Evolutionary conservation across 495 filamentous ascomycete species (phyloP).

Genomic region (Podospora tetraspora): DNA sequence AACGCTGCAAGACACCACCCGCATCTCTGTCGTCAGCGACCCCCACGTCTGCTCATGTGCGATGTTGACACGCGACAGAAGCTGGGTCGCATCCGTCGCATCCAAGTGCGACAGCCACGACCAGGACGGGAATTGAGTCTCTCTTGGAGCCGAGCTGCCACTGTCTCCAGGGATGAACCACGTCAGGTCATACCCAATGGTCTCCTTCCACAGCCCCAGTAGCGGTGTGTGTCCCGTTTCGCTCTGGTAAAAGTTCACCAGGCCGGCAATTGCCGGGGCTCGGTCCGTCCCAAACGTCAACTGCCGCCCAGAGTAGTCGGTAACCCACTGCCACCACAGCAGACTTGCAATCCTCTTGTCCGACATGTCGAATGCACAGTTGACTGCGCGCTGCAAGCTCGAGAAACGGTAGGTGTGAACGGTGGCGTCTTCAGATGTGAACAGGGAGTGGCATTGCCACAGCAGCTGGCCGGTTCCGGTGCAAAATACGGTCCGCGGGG

Average conservation of each 20-base stretch:
- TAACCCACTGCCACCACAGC: neutral
- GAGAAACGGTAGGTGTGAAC: neutral
- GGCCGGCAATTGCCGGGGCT: neutral
- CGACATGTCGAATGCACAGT: neutral
- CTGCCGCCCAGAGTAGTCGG: neutral
- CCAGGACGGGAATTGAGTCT: neutral
- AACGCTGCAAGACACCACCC: neutral
- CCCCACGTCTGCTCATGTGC: neutral
- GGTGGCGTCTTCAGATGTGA: constrained; percentile 2
- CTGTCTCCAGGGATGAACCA: neutral
- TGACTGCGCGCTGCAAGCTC: neutral
- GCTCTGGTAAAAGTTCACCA: neutral
- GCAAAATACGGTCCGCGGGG: constrained; percentile 1
- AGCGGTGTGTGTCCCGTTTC: neutral
- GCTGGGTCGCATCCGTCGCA: neutral
- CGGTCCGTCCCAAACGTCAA: neutral
- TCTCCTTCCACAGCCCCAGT: neutral
- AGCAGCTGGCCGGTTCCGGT: neutral
- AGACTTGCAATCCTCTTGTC: neutral
- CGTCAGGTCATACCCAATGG: neutral
- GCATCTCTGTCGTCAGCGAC: neutral
- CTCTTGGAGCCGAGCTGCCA: neutral
- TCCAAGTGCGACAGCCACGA: neutral
- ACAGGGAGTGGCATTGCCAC: constrained; percentile 3
- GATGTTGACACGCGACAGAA: neutral